Base-by-base conservation (phyloP, 2,329 filamentous ascomycete genomes). In the Aspergillus ochraceoroseus region DNA sequence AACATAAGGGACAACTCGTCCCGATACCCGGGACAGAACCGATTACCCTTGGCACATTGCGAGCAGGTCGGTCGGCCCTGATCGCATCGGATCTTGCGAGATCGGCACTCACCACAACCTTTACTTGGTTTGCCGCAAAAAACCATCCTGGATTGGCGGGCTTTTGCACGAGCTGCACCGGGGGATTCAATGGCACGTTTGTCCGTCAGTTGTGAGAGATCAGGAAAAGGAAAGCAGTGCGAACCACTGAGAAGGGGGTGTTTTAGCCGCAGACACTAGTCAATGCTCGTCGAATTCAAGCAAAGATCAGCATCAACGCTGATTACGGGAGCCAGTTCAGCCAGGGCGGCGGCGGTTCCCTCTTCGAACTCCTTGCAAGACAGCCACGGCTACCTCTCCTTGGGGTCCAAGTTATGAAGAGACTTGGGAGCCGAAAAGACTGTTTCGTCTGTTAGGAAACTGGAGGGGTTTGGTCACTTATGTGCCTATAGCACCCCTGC, bases 1-100 rank as follows among this genome's bases (percentile, higher is more conserved):
- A 83, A 83, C 72, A 82, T 76, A 42, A 82, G 66, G 20, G 77
- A 78, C 22, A 82, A 63, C 58, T 80, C 76, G 48, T 82, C 78
- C 49, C 79, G 71, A 53, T 83, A 82, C 5, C 79, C 79, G 13
- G 78, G 76, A 51, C 79, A 83, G 52, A 67, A 71, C 59, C 78
- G 77, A 53, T 72, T 71, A 31, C 77, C 72, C 27, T 77, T 75
- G 30, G 74, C 65, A 55, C 79, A 82, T 67, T 82, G 79, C 15
- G 76, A 76, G 54, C 79, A 83, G 53, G 76, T 70, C 4, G 79
- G 79, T 27, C 67, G 69, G 32, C 71, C 68, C 56, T 77, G 79
- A 59, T 82, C 79, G 62, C 79, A 83, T 18, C 60, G 68, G 26
- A 70, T 68, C 51, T 70, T 67, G 40, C 65, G 60, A 14, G 61